Conservation (phyloP, 192 early-diverging fungal genomes). For the Oehlia diaphana region DNA sequence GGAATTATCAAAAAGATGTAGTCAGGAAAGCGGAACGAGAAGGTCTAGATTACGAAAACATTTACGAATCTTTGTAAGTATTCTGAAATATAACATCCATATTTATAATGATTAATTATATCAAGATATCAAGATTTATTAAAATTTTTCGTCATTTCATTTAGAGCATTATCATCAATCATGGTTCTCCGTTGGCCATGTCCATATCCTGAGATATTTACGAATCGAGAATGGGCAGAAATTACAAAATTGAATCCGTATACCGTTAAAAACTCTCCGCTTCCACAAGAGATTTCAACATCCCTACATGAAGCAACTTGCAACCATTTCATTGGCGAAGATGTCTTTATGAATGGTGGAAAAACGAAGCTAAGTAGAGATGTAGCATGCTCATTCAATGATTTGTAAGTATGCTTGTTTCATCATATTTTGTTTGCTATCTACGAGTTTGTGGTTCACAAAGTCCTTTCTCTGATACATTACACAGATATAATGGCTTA, state of each 20-base stretch:
- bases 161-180: slow-evolving; percentile 33
- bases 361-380: slow-evolving; percentile 19
- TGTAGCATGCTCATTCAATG: slow-evolving; percentile 30
- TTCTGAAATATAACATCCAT: slow-evolving; percentile 5
- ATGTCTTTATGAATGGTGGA: slow-evolving; percentile 28
- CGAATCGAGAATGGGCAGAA: slow-evolving; percentile 29
- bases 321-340: slow-evolving; percentile 23
- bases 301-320: slow-evolving; percentile 27
- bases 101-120: slow-evolving; percentile 6
- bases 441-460: slow-evolving; percentile 6
- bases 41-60: slow-evolving; percentile 11
- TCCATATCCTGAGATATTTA: slow-evolving; percentile 27
- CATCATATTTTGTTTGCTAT: slow-evolving; percentile 16
- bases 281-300: slow-evolving; percentile 31
- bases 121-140: not conserved
- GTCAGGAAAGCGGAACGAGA: slow-evolving; percentile 5
- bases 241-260: slow-evolving; percentile 32
- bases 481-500: slow-evolving; percentile 28
- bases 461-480: slow-evolving; percentile 9
- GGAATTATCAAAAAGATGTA: slow-evolving; percentile 13
- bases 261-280: slow-evolving; percentile 14
- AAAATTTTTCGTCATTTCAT: slow-evolving; percentile 26
- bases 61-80: slow-evolving; percentile 14
- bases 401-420: slow-evolving; percentile 21
- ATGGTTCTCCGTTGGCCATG: slow-evolving; percentile 30